Evolutionary conservation across 768 basidiomycete genomes (phyloP).

Genomic region (Trametes sanguinea): DNA sequence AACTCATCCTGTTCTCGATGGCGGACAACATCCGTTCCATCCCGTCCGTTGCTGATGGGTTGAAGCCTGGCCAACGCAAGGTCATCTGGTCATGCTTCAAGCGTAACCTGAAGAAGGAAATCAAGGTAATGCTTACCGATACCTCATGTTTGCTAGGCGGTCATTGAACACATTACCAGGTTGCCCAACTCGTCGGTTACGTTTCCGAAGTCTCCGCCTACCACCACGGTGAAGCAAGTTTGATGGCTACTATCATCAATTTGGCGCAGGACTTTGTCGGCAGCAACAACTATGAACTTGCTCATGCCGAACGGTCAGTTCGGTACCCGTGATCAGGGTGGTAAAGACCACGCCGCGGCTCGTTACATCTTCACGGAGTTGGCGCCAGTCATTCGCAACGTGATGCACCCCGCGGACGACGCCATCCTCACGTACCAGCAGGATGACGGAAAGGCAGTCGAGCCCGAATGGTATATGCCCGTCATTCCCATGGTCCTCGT

Average conservation of each 20-base stretch:
- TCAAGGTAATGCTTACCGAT: slow-evolving; percentile 61
- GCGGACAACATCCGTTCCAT: slow-evolving; percentile 99
- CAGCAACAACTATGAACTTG: slow-evolving; percentile 91
- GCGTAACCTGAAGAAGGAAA: slow-evolving; percentile 86
- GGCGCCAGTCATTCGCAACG: slow-evolving; percentile 65
- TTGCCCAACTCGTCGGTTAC: slow-evolving; percentile 94
- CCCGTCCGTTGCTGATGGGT: slow-evolving; percentile 88
- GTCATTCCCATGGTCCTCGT: slow-evolving; percentile 84
- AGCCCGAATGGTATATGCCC: slow-evolving; percentile 95
- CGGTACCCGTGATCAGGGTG: slow-evolving; percentile 90
- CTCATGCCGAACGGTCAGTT: slow-evolving; percentile 90
- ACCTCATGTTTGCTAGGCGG: too few relatives aligned
- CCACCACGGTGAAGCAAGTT: slow-evolving; percentile 92
- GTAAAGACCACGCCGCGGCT: slow-evolving; percentile 95
- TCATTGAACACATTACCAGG: slow-evolving; percentile 42
- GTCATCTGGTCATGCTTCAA: slow-evolving; percentile 97
- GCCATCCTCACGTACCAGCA: slow-evolving; percentile 73
- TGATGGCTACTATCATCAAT: slow-evolving; percentile 88
- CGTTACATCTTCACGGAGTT: slow-evolving; percentile 94
- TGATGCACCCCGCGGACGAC: slow-evolving; percentile 87
- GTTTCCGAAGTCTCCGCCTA: slow-evolving; percentile 93
- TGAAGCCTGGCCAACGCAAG: slow-evolving; percentile 97
- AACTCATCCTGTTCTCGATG: slow-evolving; percentile 98
- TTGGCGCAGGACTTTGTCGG: slow-evolving; percentile 95
- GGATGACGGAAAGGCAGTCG: slow-evolving; percentile 85